phyloP scores from a whole-genome alignment of 2,329 filamentous ascomycete genomes.

The Ampelomyces quisqualis region DNA sequence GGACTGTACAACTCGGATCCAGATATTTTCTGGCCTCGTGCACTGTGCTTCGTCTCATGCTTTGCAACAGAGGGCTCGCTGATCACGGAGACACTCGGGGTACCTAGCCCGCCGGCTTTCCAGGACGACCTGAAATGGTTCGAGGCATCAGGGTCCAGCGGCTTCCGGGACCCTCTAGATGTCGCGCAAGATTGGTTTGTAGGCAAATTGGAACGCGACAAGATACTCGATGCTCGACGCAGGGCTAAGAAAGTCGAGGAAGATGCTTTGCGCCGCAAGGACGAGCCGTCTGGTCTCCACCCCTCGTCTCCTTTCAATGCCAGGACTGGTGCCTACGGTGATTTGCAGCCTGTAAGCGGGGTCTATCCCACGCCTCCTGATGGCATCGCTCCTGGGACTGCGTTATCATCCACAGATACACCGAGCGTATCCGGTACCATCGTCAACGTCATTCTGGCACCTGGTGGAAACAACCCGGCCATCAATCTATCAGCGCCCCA shows the following conservation, averaged over 20 bases:
- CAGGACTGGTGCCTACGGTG: conserved; percentile 37
- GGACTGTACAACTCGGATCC: conserved; percentile 13
- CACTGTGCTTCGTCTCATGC: conserved; percentile 35
- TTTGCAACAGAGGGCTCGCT: neutral
- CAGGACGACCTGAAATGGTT: conserved; percentile 32
- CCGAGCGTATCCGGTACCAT: conserved; percentile 28
- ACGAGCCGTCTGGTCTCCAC: conserved; percentile 29
- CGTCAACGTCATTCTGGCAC: conserved; percentile 31
- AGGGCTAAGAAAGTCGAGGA: conserved; percentile 50
- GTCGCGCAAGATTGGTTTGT: conserved; percentile 42
- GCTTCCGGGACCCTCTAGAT: conserved; percentile 42
- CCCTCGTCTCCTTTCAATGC: conserved; percentile 44
- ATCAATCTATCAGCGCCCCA: conserved; percentile 37
- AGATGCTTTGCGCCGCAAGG: conserved; percentile 44
- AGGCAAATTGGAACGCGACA: conserved; percentile 39
- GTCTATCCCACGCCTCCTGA: conserved; percentile 48
- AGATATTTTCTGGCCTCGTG: conserved; percentile 42
- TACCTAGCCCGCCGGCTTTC: conserved; percentile 1
- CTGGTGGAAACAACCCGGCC: conserved; percentile 33
- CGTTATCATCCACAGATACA: conserved; percentile 30
- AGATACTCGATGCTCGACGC: conserved; percentile 41
- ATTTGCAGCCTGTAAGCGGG: conserved; percentile 40
- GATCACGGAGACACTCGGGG: neutral
- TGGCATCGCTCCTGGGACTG: conserved; percentile 36
- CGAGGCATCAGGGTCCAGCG: conserved; percentile 25